A percentile compares a stretch with the other conserved stretches of the same genome.
Evolutionary conservation across 2,329 filamentous ascomycete species (phyloP).

Genomic region (Fusarium liriodendri): DNA sequence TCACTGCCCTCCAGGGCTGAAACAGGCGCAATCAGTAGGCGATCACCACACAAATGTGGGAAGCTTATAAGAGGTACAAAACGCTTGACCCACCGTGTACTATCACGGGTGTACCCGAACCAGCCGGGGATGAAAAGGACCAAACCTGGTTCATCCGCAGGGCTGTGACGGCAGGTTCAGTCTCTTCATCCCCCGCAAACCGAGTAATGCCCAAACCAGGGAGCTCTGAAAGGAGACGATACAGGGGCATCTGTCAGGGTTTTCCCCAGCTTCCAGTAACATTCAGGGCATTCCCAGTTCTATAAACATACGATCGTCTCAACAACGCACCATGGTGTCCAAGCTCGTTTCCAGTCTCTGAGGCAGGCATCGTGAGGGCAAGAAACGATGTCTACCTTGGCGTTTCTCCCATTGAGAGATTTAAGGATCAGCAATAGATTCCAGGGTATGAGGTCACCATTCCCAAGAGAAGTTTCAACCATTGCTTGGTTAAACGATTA

Average conservation of each 20-base stretch:
- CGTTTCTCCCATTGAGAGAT: background rate
- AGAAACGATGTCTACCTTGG: background rate
- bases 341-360: background rate
- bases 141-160: background rate
- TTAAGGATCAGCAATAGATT: background rate
- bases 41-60: background rate
- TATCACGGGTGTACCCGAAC: background rate
- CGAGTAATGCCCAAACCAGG: background rate
- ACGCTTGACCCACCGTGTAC: background rate
- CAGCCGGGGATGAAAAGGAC: background rate
- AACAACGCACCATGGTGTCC: background rate
- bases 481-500: background rate
- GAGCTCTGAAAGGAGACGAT: background rate
- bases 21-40: background rate
- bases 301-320: background rate
- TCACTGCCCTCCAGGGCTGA: background rate
- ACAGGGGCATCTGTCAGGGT: background rate
- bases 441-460: background rate
- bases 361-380: background rate
- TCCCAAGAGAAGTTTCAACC: background rate
- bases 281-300: background rate
- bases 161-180: background rate
- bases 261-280: background rate
- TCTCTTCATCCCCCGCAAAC: background rate
- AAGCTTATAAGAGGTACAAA: background rate